Percentiles rank a stretch among this genome's conserved stretches.
These are phyloP conservation scores for Tricholoma hemisulphureum DNA, from an alignment of 768 basidiomycete species.

Conservation along the genomic window DNA sequence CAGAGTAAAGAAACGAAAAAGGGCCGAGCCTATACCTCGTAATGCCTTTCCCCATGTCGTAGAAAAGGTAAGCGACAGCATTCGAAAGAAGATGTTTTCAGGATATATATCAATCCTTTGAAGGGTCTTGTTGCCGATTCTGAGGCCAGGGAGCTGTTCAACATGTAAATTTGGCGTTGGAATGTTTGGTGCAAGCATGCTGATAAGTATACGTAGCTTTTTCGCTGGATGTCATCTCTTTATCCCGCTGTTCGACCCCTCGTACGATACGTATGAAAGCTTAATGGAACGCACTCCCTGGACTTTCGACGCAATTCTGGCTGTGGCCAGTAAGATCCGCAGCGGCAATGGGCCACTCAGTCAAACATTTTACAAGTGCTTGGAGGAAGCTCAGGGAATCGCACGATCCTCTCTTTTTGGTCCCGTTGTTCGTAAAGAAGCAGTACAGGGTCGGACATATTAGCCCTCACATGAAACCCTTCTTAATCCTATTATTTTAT, in stretches of 20 bases:
- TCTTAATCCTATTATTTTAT: slow-evolving; percentile 15
- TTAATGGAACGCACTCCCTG: slow-evolving; percentile 91
- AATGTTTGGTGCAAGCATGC: slow-evolving; percentile 26
- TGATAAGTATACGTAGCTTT: slow-evolving; percentile 62
- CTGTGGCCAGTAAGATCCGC: slow-evolving; percentile 88
- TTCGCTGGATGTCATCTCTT: slow-evolving; percentile 96
- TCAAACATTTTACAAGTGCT: slow-evolving; percentile 83
- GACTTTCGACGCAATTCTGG: slow-evolving; percentile 92
- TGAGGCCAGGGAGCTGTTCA: slow-evolving; percentile 88
- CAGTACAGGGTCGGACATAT: slow-evolving; percentile 70
- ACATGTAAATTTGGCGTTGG: slow-evolving; percentile 62
- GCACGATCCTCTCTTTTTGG: slow-evolving; percentile 92
- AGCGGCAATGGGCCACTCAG: slow-evolving; percentile 85
- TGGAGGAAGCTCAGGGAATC: slow-evolving; percentile 95
- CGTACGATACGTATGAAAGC: slow-evolving; percentile 91
- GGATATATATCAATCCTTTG: slow-evolving; percentile 5
- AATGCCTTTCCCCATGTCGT: slow-evolving; percentile 89
- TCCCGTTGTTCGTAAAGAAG: slow-evolving; percentile 91
- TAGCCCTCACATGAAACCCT: slow-evolving; percentile 12
- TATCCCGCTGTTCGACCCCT: slow-evolving; percentile 91
- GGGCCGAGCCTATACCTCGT: slow-evolving; percentile 77
- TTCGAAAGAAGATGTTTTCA: slow-evolving; percentile 5
- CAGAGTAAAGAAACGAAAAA: slow-evolving; percentile 82
- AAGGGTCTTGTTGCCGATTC: slow-evolving; percentile 82
- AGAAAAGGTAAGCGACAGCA: slow-evolving; percentile 59